Percentiles rank a stretch among this genome's conserved stretches.
Evolutionary conservation across 768 basidiomycete species (phyloP).

Genomic region (Agaricus subrufescens): DNA sequence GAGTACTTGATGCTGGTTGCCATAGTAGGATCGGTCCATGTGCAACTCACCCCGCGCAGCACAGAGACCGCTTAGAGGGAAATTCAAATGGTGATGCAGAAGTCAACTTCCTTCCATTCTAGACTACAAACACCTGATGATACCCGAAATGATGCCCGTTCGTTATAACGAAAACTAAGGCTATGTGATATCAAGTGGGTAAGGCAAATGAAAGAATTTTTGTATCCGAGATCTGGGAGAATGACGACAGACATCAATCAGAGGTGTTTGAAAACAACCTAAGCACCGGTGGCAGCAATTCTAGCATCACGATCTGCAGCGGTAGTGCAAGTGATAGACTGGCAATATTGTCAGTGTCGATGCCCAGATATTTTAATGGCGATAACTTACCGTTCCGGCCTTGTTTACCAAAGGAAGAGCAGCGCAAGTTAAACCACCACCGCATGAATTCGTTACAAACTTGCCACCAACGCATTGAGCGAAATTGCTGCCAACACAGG

Average conservation of each 20-base stretch:
- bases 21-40: too few species aligned
- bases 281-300: constrained; percentile 35
- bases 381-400: constrained; percentile 30
- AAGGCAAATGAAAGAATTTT: not conserved
- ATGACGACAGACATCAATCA: too few species aligned
- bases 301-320: constrained; percentile 38
- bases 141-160: too few species aligned
- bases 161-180: not conserved
- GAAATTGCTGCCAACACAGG: constrained; percentile 40
- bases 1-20: too few species aligned
- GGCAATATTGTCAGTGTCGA: not conserved
- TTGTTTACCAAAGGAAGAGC: constrained; percentile 54
- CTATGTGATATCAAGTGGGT: not conserved
- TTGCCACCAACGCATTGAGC: constrained; percentile 51
- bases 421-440: constrained; percentile 32
- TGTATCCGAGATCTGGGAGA: too few species aligned
- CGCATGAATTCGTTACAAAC: constrained; percentile 36
- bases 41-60: too few species aligned
- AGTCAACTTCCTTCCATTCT: constrained; percentile 1
- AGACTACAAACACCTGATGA: not conserved
- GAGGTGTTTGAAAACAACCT: not conserved
- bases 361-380: not conserved
- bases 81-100: not conserved
- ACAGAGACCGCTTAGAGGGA: too few species aligned
- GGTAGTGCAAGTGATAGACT: constrained; percentile 46